phyloP scores from a whole-genome alignment of 78 protist species.

The Dictyostelium citrinum region DNA sequence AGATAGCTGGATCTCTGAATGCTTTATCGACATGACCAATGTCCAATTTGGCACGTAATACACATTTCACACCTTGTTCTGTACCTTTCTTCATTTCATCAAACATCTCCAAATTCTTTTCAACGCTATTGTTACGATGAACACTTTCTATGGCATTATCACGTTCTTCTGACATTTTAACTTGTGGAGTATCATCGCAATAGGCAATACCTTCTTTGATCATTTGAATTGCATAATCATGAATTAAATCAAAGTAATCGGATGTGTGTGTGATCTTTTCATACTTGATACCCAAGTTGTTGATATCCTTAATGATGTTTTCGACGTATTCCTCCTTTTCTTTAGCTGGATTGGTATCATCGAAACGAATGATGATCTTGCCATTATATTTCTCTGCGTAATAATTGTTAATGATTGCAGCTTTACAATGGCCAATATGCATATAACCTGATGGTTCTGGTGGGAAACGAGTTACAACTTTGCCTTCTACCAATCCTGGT shows the following conservation, averaged over 20 bases:
- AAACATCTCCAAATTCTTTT: conserved; percentile 91
- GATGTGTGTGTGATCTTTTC: conserved; percentile 91
- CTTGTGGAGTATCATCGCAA: conserved; percentile 88
- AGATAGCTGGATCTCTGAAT: conserved; percentile 95
- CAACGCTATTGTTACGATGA: conserved; percentile 77
- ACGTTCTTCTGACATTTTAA: conserved; percentile 80
- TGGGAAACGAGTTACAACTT: conserved; percentile 99
- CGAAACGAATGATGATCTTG: conserved; percentile 94
- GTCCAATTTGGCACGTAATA: conserved; percentile 95
- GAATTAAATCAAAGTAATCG: conserved; percentile 89
- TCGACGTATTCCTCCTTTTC: conserved; percentile 83
- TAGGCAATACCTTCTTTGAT: conserved; percentile 87
- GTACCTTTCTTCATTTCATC: conserved; percentile 93
- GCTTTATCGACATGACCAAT: conserved; percentile 21
- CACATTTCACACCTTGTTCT: conserved; percentile 80
- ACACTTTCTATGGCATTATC: conserved; percentile 60
- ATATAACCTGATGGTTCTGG: conserved; percentile 99
- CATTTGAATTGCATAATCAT: conserved; percentile 61
- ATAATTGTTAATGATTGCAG: conserved; percentile 93
- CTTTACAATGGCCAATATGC: conserved; percentile 99
- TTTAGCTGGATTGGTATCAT: conserved; percentile 98
- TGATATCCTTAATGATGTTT: conserved; percentile 72
- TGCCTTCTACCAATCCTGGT: conserved; percentile 87
- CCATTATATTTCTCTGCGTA: conserved; percentile 93
- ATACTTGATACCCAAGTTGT: conserved; percentile 72